Evolutionary conservation across 352 stramenopile genomes (phyloP), one percentile per base, ranked within the genome.

Genomic region (Phytophthora rubi): DNA sequence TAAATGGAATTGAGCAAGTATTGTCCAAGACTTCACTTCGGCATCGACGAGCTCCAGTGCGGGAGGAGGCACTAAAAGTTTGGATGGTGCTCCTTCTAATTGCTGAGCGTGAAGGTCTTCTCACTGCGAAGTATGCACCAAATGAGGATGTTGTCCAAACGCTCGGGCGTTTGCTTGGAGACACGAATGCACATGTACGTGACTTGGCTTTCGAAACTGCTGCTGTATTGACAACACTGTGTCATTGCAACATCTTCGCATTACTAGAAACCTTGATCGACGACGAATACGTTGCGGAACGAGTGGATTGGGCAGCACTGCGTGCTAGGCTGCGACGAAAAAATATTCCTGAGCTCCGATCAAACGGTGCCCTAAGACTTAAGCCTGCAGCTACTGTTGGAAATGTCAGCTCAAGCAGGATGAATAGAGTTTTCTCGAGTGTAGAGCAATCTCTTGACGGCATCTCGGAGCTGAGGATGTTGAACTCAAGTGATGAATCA

Each of bases 51-150:
- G 65, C 81, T 3, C 80, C 90, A 73, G 69, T 94, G 2, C 82
- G 87, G 12, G 85, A 91, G 61, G 80, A 91, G 73, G 82, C 75
- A 9, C 45, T 86, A 0, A 81, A 79, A 59, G 66, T 90, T 15
- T 93, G 83, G 83, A 81, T 88, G 10, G 64, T 88, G 2, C 56
- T 86, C 6, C 47, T 91, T 26, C 56, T 93, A 2, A 70, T 76
- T 1, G 53, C 59, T 0, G 54, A 81, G 0, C 61, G 65, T n/a
- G 58, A 84, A 8, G 48, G 48, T 9, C 63, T 78, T 16, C n/a
- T 75, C 2, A 42, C 62, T 23, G 33, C 26, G 15, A 69, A 62
- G 2, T 78, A 78, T 18, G 49, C 30, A 35, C 66, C 71, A 8
- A 65, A 52, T 54, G 70, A 30, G 53, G 69, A 55, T 55, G 60